Evolutionary conservation across 179 eudicot species (phyloP).

Genomic region (Corrigiola litoralis): DNA sequence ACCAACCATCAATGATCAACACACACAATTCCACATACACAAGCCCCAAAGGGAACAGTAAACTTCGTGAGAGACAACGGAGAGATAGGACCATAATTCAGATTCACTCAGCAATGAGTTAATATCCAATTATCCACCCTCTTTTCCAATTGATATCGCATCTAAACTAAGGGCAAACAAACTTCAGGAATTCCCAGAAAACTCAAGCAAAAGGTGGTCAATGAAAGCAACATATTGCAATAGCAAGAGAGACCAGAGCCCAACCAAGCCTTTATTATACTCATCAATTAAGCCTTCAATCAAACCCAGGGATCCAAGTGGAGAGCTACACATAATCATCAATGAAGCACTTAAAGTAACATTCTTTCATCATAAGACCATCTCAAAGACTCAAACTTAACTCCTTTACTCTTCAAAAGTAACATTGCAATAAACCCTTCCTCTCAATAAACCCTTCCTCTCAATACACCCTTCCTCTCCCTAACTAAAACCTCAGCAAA

Average conservation of each 20-base stretch:
- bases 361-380: too few species aligned
- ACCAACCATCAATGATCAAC: neutral
- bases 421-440: too few species aligned
- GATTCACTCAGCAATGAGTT: neutral
- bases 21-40: neutral
- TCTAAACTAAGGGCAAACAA: neutral
- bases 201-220: neutral
- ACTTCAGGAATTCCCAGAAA: neutral
- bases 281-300: neutral
- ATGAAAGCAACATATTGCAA: neutral
- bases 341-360: too few species aligned
- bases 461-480: too few species aligned
- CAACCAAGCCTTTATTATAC: too few species aligned
- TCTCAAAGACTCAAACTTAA: too few species aligned
- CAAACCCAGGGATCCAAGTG: neutral
- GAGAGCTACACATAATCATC: too few species aligned
- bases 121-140: neutral
- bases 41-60: neutral
- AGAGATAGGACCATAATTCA: neutral
- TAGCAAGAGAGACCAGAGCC: neutral
- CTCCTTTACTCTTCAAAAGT: too few species aligned
- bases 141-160: neutral
- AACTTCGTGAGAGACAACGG: neutral
- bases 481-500: too few species aligned
- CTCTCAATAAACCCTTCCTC: too few species aligned